These are phyloP conservation scores for Murraya koenigii DNA, from an alignment of 345 rosid species.

Conservation along the genomic window DNA sequence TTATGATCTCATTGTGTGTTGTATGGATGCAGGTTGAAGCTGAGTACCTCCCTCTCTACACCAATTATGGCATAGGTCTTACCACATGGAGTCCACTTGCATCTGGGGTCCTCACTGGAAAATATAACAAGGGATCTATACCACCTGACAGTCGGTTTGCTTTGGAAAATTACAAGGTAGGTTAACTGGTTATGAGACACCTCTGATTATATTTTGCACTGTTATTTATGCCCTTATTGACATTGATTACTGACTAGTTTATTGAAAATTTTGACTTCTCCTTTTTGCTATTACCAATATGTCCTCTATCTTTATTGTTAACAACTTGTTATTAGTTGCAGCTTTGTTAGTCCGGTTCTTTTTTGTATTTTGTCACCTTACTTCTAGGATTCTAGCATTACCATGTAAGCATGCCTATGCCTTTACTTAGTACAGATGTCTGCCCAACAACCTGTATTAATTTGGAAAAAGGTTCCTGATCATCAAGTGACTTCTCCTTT, in stretches of 20 bases:
- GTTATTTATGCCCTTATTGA: neutral
- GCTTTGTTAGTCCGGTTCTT: neutral
- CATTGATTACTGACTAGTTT: neutral
- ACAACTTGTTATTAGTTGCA: neutral
- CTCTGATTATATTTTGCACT: neutral
- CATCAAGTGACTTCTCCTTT: neutral
- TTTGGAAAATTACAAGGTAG: constrained; percentile 89
- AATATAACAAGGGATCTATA: constrained; percentile 79
- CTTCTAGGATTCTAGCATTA: neutral
- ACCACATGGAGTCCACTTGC: constrained; percentile 99
- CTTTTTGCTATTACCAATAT: neutral
- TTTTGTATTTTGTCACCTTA: neutral
- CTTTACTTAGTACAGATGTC: neutral
- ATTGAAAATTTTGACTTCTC: neutral
- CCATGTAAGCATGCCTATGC: neutral
- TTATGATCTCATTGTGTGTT: neutral
- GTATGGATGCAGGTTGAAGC: constrained; percentile 70
- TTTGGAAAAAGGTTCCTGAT: neutral
- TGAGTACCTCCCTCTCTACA: constrained; percentile 82
- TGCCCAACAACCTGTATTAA: neutral
- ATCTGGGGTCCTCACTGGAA: constrained; percentile 97
- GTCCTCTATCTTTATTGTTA: neutral
- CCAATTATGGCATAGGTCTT: constrained; percentile 85
- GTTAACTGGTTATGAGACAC: neutral
- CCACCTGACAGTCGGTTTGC: constrained; percentile 95